Base-by-base conservation (phyloP, 2,329 filamentous ascomycete species). In the Rutstroemia sp. region DNA sequence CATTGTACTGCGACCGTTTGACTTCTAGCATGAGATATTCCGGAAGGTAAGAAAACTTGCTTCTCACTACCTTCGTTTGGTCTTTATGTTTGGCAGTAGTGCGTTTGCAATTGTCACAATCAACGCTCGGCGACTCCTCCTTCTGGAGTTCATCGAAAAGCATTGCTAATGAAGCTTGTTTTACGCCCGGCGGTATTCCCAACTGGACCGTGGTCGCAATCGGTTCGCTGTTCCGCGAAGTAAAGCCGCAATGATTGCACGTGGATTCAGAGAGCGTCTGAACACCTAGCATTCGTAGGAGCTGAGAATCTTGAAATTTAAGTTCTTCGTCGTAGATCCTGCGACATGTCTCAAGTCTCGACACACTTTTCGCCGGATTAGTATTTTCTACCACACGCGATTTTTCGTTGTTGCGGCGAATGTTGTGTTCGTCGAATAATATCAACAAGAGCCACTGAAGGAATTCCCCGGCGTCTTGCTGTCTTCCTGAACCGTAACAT, bases 391-490 rank as follows among this genome's bases (percentile, higher is more conserved):
- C 30, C 19, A 21, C 12, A 5, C 21, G 17, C 10, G 14, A 7
- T 10, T 19, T 30, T 23, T 19, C 10, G 7, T 4, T 25, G 19
- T 52, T 34, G 12, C 49, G 48, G 30, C 21, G 34, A 1, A 53
- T 34, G n/a, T 56, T 56, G 21, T 52, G 30, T 48, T 56, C 41
- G 16, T 56, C 34, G 16, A 41, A 21, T n/a, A 56, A 8, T 9
- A 30, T 34, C 2, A 34, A n/a, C 8, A 42, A 34, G 25, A 56
- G 54, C 42, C 42, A 56, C 14, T 7, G 1, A 12, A 56, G 25
- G 52, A 56, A 56, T 17, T 56, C 54, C 10, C 10, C 23, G 9
- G n/a, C 37, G 53, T 56, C 54, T 34, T 56, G 54, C 14, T 56
- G 54, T 34, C 30, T 56, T 27, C 14, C 2, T 14, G 48, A 51